Percentiles rank a stretch among this genome's conserved stretches.
phyloP scores from a whole-genome alignment of 2,329 filamentous ascomycete species.

The Hypomyces perniciosus region DNA sequence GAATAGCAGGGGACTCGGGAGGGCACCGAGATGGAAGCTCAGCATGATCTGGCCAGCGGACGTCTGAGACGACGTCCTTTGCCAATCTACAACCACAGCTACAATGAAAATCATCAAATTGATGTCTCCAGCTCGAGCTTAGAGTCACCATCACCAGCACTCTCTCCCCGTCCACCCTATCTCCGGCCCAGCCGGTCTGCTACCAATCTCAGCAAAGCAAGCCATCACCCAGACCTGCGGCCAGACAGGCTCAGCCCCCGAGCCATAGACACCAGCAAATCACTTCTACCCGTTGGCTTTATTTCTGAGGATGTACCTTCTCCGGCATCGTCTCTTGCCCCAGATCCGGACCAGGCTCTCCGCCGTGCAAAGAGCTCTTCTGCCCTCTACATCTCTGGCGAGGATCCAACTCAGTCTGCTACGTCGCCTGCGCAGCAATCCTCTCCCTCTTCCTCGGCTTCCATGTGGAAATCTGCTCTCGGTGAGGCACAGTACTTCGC shows the following conservation, averaged over 20 bases:
- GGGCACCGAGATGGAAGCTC: background rate
- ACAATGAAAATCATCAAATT: background rate
- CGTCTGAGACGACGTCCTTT: conserved; percentile 7
- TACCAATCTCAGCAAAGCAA: conserved; percentile 6
- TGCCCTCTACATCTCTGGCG: background rate
- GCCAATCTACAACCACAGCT: background rate
- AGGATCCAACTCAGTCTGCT: background rate
- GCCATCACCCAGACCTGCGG: background rate
- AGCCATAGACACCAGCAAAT: background rate
- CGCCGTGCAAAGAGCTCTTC: conserved; percentile 8
- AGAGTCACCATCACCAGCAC: background rate
- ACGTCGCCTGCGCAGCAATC: background rate
- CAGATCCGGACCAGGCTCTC: background rate
- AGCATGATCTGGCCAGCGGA: background rate
- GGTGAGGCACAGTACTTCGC: conserved; percentile 60
- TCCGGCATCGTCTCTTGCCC: background rate
- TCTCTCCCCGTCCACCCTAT: background rate
- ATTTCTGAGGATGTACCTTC: conserved; percentile 8
- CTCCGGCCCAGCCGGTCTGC: conserved; percentile 16
- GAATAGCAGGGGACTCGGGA: background rate
- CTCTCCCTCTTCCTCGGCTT: conserved; percentile 6
- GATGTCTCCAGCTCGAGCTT: background rate
- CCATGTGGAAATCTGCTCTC: conserved; percentile 42
- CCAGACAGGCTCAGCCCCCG: background rate
- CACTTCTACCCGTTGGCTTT: conserved; percentile 6